Evolutionary conservation across 345 rosid genomes (phyloP).

Genomic region (Dipteronia dyeriana): DNA sequence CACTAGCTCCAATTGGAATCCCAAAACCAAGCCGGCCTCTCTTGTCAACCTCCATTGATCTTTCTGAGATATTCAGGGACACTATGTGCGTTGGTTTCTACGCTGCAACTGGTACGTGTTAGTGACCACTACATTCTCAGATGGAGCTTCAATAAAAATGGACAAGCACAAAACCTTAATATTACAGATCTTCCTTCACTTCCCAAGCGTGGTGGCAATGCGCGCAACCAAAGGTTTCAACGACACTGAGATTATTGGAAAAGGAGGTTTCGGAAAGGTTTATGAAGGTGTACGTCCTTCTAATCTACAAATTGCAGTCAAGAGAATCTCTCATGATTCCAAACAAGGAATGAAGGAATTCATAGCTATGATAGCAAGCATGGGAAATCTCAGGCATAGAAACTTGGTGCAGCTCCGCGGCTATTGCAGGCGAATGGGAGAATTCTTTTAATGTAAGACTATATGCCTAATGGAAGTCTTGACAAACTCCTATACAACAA

Average conservation of each 20-base stretch:
- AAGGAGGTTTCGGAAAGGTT: slow-evolving; percentile 58
- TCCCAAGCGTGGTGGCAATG: not conserved
- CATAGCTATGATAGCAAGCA: slow-evolving; percentile 39
- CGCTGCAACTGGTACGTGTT: slow-evolving; percentile 39
- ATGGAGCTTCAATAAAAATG: slow-evolving; percentile 62
- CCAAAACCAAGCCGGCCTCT: slow-evolving; percentile 42
- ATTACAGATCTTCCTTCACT: slow-evolving; percentile 52
- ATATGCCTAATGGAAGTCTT: slow-evolving; percentile 61
- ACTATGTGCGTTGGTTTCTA: slow-evolving; percentile 29
- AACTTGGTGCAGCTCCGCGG: slow-evolving; percentile 57
- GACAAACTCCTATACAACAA: slow-evolving; percentile 43
- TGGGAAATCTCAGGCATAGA: slow-evolving; percentile 53
- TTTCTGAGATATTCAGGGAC: slow-evolving; percentile 24
- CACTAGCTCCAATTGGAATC: slow-evolving; percentile 25
- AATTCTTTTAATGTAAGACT: slow-evolving; percentile 59
- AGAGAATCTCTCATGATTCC: slow-evolving; percentile 46
- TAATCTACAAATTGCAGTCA: slow-evolving; percentile 51
- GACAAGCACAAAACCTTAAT: slow-evolving; percentile 40
- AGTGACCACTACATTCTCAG: slow-evolving; percentile 52
- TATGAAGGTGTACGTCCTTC: slow-evolving; percentile 47
- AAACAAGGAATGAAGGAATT: slow-evolving; percentile 54
- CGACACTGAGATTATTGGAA: slow-evolving; percentile 45
- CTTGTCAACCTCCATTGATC: slow-evolving; percentile 26
- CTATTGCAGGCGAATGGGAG: slow-evolving; percentile 55
- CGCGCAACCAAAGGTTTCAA: slow-evolving; percentile 58